phyloP scores from a whole-genome alignment of 768 basidiomycete genomes.

The Xerocomus brunneocitrinus region DNA sequence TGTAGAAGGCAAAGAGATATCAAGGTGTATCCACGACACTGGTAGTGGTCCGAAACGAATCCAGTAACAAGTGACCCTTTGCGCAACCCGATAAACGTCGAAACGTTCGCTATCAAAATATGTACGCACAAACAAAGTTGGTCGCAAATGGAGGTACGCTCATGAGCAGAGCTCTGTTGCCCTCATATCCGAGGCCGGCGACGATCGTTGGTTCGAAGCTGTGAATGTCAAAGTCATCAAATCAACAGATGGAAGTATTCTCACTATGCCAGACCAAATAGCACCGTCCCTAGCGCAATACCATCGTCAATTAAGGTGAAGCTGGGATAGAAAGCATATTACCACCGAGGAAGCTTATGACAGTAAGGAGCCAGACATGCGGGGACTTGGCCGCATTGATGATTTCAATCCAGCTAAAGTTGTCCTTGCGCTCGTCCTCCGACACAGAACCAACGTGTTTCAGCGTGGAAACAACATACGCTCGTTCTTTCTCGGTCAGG shows the following conservation, averaged over 20 bases:
- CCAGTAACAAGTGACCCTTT: slow-evolving; percentile 36
- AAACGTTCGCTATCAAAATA: background rate
- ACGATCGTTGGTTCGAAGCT: slow-evolving; percentile 77
- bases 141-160: slow-evolving; percentile 51
- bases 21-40: slow-evolving; percentile 44
- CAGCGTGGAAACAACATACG: slow-evolving; percentile 35
- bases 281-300: slow-evolving; percentile 10
- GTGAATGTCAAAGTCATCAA: slow-evolving; percentile 33
- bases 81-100: background rate
- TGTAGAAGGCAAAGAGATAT: slow-evolving; percentile 42
- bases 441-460: slow-evolving; percentile 29
- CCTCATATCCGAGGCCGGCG: slow-evolving; percentile 51
- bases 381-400: slow-evolving; percentile 43
- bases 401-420: slow-evolving; percentile 57
- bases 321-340: slow-evolving; percentile 14
- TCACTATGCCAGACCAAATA: slow-evolving; percentile 23
- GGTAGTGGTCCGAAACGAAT: slow-evolving; percentile 50
- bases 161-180: slow-evolving; percentile 54
- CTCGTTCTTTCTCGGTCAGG: slow-evolving; percentile 46
- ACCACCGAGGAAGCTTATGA: slow-evolving; percentile 52
- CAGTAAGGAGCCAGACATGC: slow-evolving; percentile 49
- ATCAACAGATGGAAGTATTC: background rate
- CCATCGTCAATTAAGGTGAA: background rate
- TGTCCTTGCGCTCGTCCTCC: slow-evolving; percentile 39
- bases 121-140: slow-evolving; percentile 41